A percentile compares a stretch with the other conserved stretches of the same genome.
These are phyloP conservation scores for Lachnellula hyalina DNA, from an alignment of 2,329 filamentous ascomycete species.

Conservation along the genomic window DNA sequence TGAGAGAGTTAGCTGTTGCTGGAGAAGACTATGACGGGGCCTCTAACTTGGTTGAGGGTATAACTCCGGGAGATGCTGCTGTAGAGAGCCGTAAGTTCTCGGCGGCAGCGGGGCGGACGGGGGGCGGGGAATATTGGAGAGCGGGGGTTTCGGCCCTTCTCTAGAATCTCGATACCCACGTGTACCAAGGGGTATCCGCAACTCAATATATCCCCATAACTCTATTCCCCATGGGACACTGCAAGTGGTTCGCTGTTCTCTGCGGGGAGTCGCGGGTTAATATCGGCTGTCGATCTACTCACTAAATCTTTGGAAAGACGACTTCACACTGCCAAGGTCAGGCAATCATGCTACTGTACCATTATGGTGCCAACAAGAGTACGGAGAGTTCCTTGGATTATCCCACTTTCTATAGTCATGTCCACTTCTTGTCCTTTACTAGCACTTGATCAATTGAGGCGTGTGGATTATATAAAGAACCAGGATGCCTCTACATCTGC, in stretches of 20 bases:
- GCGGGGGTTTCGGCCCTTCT: slow-evolving; percentile 6
- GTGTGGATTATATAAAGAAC: background rate
- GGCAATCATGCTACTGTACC: too few relatives aligned
- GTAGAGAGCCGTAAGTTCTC: background rate
- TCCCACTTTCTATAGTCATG: background rate
- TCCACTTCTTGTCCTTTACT: background rate
- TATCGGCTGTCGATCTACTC: background rate
- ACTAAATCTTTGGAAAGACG: background rate
- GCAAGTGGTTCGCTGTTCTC: background rate
- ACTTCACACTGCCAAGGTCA: background rate
- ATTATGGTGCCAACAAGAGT: too few relatives aligned
- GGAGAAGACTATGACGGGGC: background rate
- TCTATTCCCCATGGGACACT: background rate
- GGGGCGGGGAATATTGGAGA: background rate
- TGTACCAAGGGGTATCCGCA: background rate
- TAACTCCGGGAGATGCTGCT: background rate
- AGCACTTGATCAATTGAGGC: background rate
- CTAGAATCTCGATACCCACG: background rate
- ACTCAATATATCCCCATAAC: background rate
- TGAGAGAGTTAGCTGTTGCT: too few relatives aligned
- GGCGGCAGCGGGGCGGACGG: background rate
- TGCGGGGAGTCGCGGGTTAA: background rate
- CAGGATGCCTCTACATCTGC: background rate
- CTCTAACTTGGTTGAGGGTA: background rate
- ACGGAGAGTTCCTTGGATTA: too few relatives aligned